Evolutionary conservation across 2,329 filamentous ascomycete genomes (phyloP), one percentile per base, ranked within the genome.

Genomic region (Aspergillus alliaceus): DNA sequence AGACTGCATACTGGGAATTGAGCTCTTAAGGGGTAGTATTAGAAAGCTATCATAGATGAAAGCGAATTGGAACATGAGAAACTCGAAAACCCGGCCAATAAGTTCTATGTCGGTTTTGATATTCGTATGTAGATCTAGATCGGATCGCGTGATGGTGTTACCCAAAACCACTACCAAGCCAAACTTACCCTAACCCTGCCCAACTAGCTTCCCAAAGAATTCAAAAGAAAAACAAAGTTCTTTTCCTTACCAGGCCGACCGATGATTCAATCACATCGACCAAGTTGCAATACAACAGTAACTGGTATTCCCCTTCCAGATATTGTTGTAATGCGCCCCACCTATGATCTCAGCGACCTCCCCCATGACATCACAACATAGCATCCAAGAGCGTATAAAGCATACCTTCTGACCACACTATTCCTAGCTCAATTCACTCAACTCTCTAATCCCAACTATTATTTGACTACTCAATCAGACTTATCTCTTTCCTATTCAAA

Each of bases 331-430:
- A 48, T 48, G 22, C 3, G 51, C 53, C 53, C 59, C 55, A 56
- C 55, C 44, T 64, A 64, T 64, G 62, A 64, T 62, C 59, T 64
- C 62, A 64, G 56, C 32, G 56, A 56, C 35, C 52, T 35, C 51
- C 7, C 39, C 54, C 49, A 62, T 54, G 56, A 58, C 58, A 62
- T 58, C 52, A 58, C 52, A 39, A 9, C 34, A 39, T 42, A 39
- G 24, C 9, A 51, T 52, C 12, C 18, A 61, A 57, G 39, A 12
- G n/a, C 51, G 44, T 35, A 59, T 57, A 56, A 56, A 42, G 48
- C 47, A 42, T 49, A 22, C 48, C 55, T 53, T 50, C 24, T 24
- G 18, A 40, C 9, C 25, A 24, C 5, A 9, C n/a, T n/a, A 37
- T 22, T 31, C 8, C 34, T 3, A n/a, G 49, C 7, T 29, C 9